Evolutionary conservation across 495 filamentous ascomycete species (phyloP), one percentile per base, ranked within the genome.

Genomic region (Tetracladium setigerum): DNA sequence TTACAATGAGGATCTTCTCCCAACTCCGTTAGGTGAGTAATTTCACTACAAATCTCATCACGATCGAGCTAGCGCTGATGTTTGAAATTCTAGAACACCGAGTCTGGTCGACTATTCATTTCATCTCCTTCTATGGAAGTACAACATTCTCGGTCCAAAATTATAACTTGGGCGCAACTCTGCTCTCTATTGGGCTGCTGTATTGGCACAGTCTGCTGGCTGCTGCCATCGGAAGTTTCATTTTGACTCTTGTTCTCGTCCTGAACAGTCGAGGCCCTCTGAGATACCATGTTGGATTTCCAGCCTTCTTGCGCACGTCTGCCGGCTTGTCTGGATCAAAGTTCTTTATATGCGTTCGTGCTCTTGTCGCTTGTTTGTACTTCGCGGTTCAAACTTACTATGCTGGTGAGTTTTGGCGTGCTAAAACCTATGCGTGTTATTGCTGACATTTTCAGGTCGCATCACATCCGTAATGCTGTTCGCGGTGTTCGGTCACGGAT

Each of bases 401-500:
- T 19, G 46, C 39, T 1, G 46, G 16, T 24, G 6, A 45, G 38
- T 30, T 42, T 17, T 18, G 22, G 7, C 5, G 24, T 10, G 36
- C 41, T 1, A 45, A 30, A 27, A 35, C 14, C 46, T 24, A 14
- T 49, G 46, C 17, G 39, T 14, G 17, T 49, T 49, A 7, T 27
- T 3, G 22, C 22, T 27, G 22, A 27, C 22, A 27, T 27, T 27
- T 3, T 7, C 7, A 27, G 22, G 22, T 27, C 22, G 22, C 22
- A 27, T 27, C 22, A 27, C 22, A 27, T 27, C 22, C 22, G 22
- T 27, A 7, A 27, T 27, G 22, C 3, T 27, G 22, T 27, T 27
- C 22, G 22, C 22, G 3, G 54, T 57, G 19, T 57, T 57, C 32
- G 50, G 50, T 10, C 50, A 57, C 12, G 33, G 33, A 1, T 57